These are phyloP conservation scores for Hypoxylon sp. DNA, from an alignment of 2,329 filamentous ascomycete species.

Conservation along the genomic window DNA sequence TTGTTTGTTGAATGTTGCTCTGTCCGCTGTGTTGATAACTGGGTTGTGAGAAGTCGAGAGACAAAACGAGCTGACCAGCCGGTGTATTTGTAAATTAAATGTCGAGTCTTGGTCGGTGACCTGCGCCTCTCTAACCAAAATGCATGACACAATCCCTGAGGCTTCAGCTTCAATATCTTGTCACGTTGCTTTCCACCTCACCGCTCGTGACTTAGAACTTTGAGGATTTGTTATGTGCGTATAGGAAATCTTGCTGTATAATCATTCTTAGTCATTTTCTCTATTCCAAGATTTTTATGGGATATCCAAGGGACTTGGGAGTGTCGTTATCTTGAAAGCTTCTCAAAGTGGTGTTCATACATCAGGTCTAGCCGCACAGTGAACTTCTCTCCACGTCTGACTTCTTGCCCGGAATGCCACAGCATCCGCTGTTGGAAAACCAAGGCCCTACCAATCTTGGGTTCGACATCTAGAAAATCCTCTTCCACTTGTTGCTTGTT, in stretches of 20 bases:
- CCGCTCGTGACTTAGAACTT: neutral
- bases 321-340: slow-evolving; percentile 9
- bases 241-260: neutral
- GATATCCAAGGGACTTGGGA: neutral
- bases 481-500: slow-evolving; percentile 18
- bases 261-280: neutral
- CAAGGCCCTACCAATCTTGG: slow-evolving; percentile 52
- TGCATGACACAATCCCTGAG: neutral
- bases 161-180: neutral
- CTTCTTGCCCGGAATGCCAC: slow-evolving; percentile 54
- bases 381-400: slow-evolving; percentile 52
- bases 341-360: slow-evolving; percentile 45
- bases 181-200: neutral
- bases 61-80: neutral
- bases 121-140: neutral
- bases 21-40: neutral
- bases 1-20: neutral
- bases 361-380: slow-evolving; percentile 54
- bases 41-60: too few relatives aligned
- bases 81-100: neutral
- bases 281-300: neutral
- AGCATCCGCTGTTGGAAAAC: slow-evolving; percentile 55
- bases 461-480: slow-evolving; percentile 51
- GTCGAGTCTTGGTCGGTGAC: neutral
- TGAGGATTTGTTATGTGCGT: neutral